Percentiles rank a stretch among this genome's conserved stretches.
These are phyloP conservation scores for Brassica napus DNA, from an alignment of 345 rosid genomes.

Conservation along the genomic window Da-Ae NC_063435.1:102501-103000, in stretches of 20 bases:
- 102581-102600: slow-evolving; percentile 92
- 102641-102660: neutral
- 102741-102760: slow-evolving; percentile 97
- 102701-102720: slow-evolving; percentile 62
- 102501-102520: slow-evolving; percentile 60
- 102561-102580: slow-evolving; percentile 95
- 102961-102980: slow-evolving; percentile 59
- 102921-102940: slow-evolving; percentile 82
- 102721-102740: slow-evolving; percentile 95
- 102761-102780: slow-evolving; percentile 91
- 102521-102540: slow-evolving; percentile 45
- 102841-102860: neutral
- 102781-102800: slow-evolving; percentile 89
- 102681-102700: neutral
- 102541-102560: slow-evolving; percentile 81
- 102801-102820: slow-evolving; percentile 99
- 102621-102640: slow-evolving; percentile 52
- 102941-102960: slow-evolving; percentile 79
- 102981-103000: slow-evolving; percentile 97
- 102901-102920: slow-evolving; percentile 75
- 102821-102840: slow-evolving; percentile 43
- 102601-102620: slow-evolving; percentile 87
- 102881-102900: neutral
- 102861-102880: neutral
- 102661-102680: neutral